These are phyloP conservation scores for Kickxella alabastrina DNA, from an alignment of 192 early-diverging fungal species.

Conservation along the genomic window DNA sequence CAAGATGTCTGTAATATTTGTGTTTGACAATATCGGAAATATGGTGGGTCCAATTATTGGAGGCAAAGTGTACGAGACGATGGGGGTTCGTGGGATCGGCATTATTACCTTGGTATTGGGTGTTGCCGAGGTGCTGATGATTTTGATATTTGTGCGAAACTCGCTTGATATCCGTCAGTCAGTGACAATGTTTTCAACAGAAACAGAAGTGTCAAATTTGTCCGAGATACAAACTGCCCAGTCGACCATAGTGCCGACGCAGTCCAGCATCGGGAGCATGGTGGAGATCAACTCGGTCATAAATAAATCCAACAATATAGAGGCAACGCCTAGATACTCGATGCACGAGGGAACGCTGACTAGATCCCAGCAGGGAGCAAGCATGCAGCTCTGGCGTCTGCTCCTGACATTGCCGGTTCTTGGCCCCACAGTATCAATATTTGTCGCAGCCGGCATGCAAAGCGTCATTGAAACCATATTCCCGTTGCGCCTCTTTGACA, in stretches of 20 bases:
- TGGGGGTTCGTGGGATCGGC: constrained; percentile 45
- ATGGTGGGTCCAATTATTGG: constrained; percentile 46
- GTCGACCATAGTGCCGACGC: constrained; percentile 5
- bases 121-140: constrained; percentile 19
- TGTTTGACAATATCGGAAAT: constrained; percentile 49
- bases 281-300: background rate
- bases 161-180: constrained; percentile 37
- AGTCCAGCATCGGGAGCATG: background rate
- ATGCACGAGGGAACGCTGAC: no score
- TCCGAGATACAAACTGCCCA: background rate
- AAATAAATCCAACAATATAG: background rate
- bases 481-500: constrained; percentile 40
- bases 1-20: constrained; percentile 42
- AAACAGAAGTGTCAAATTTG: background rate
- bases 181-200: no score
- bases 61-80: constrained; percentile 36
- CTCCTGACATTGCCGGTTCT: constrained; percentile 28
- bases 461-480: constrained; percentile 42
- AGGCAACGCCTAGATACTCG: background rate
- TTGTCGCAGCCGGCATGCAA: constrained; percentile 46
- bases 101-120: constrained; percentile 37
- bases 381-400: constrained; percentile 19
- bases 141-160: constrained; percentile 41
- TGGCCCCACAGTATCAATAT: constrained; percentile 40
- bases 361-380: no score